These are phyloP conservation scores for Dothiorella sarmentorum DNA, from an alignment of 2,329 filamentous ascomycete species.

Conservation along the genomic window DNA sequence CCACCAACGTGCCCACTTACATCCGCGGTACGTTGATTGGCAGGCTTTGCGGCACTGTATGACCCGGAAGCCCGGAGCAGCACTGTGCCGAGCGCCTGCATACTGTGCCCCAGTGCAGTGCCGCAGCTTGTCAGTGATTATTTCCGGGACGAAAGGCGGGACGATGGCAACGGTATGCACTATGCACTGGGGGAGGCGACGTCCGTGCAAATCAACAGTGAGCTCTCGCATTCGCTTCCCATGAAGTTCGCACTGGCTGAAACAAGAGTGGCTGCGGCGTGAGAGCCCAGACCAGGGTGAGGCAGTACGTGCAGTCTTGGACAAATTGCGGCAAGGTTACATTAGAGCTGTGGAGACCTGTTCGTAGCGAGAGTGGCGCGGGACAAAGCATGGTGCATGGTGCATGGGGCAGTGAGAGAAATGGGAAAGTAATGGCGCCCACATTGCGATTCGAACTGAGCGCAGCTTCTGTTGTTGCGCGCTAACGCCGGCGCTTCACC, in stretches of 20 bases:
- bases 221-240: background rate
- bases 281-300: too few species aligned
- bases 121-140: too few species aligned
- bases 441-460: background rate
- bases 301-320: too few species aligned
- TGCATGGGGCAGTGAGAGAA: background rate
- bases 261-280: too few species aligned
- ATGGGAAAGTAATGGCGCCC: background rate
- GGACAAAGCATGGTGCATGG: background rate
- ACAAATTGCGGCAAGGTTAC: too few species aligned
- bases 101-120: too few species aligned
- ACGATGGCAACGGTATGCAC: too few species aligned
- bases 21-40: background rate
- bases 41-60: background rate
- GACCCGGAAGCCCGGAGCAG: background rate
- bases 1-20: background rate
- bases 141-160: too few species aligned
- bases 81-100: background rate
- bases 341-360: too few species aligned
- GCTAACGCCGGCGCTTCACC: conserved; percentile 3
- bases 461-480: background rate
- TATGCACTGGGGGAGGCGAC: background rate
- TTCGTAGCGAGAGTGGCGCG: too few species aligned
- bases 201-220: background rate
- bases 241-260: background rate